These are phyloP conservation scores for Penicillium sp. DNA, from an alignment of 2,329 filamentous ascomycete species.

Conservation along the genomic window DNA sequence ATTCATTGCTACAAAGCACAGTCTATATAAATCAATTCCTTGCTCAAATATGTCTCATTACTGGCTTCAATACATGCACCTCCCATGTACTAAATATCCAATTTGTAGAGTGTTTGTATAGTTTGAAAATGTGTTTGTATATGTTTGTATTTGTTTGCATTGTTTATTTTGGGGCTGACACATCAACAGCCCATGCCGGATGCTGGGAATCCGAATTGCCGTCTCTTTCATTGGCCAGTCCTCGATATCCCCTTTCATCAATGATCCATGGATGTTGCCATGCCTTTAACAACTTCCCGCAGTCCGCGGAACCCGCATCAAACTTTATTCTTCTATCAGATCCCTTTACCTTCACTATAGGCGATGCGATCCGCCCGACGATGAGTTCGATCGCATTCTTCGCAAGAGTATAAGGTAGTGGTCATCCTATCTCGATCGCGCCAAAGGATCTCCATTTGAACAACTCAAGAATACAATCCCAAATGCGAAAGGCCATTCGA, in stretches of 20 bases:
- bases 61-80: neutral
- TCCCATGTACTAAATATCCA: neutral
- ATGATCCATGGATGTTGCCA: too few relatives aligned
- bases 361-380: too few relatives aligned
- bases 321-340: too few relatives aligned
- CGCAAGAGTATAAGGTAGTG: too few relatives aligned
- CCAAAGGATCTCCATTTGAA: neutral
- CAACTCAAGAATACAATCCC: neutral
- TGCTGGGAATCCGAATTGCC: slow-evolving; percentile 19
- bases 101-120: neutral
- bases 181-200: slow-evolving; percentile 25
- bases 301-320: too few relatives aligned
- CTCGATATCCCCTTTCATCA: neutral
- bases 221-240: slow-evolving; percentile 10
- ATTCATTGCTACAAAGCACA: neutral
- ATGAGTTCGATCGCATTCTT: too few relatives aligned
- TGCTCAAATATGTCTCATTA: neutral
- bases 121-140: neutral
- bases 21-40: neutral
- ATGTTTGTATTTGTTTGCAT: neutral
- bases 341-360: too few relatives aligned
- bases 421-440: too few relatives aligned
- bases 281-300: too few relatives aligned
- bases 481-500: neutral
- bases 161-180: neutral